Base-by-base conservation (phyloP, 768 basidiomycete genomes). In the Termitomyces sp. region DNA sequence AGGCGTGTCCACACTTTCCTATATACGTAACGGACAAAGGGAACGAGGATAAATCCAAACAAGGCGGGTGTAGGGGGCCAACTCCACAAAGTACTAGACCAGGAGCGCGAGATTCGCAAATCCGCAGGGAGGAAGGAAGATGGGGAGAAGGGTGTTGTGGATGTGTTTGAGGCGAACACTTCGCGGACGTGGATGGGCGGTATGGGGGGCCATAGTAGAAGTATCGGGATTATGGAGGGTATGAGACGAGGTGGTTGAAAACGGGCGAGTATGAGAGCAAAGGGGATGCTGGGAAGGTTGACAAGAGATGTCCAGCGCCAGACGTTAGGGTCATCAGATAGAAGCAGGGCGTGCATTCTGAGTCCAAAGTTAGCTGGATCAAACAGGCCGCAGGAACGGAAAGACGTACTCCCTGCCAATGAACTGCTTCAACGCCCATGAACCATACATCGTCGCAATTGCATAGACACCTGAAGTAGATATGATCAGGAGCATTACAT, bases 241-340 rank as follows among this genome's bases (percentile, higher is more conserved):
- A 70, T 57, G 9, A 65, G 60, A 24, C 67, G 68, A 37, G 64
- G 69, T 20, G 72, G 42, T 55, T 77, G 76, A 43, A 84, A 76
- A 41, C 87, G 84, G 32, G 87, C 81, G 31, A 83, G 70, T 64
- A 91, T 76, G 60, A 92, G 83, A 27, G 80, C 77, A 44, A 90
- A 67, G 0, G 90, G 88, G 41, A 92, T 77, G 34, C 87, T 69
- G 7, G 88, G 88, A 16, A 92, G 82, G 67, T 91, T 86, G 66
- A 90, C 68, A 71, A 80, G 89, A 37, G 88, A 86, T 46, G 84
- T 81, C 82, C 84, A 85, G 1, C 87, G 85, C 90, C 90, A 92
- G 53, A 85, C 82, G 41, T 74, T 71, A 1, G 85, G 85, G 64
- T 92, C 86, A 59, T 87, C 79, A 0, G 87, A 83, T 16, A 92